Conservation (phyloP, 208 protist species). For the Chromosphaera perkinsii region DNA sequence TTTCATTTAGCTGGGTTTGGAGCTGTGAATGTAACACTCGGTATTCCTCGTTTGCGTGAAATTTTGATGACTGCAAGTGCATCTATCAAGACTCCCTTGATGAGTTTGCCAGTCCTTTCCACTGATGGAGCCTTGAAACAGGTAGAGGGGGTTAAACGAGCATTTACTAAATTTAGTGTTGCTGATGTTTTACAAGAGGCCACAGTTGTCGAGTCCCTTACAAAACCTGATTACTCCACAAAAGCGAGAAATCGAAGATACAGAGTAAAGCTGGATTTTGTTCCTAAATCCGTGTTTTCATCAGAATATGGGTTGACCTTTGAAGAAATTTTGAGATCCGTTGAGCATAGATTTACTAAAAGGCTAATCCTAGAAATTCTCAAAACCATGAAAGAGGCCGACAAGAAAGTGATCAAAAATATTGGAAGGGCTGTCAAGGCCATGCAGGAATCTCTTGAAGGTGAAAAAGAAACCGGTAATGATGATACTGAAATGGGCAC, state of each 20-base stretch:
- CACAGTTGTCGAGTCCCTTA: too few species aligned
- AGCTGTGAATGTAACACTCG: constrained; percentile 97
- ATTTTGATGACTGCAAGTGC: constrained; percentile 90
- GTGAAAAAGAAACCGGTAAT: background rate
- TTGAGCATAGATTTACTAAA: too few species aligned
- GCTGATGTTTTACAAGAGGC: too few species aligned
- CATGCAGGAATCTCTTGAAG: background rate
- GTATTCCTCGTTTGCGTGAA: constrained; percentile 96
- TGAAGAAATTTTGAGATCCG: too few species aligned
- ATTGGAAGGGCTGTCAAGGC: background rate
- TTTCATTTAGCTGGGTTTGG: constrained; percentile 98
- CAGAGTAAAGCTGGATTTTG: too few species aligned
- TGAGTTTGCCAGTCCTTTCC: constrained; percentile 52
- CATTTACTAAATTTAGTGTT: too few species aligned
- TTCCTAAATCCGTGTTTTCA: too few species aligned
- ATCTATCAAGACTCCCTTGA: constrained; percentile 69
- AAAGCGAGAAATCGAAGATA: too few species aligned
- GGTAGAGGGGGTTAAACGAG: too few species aligned
- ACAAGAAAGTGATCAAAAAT: background rate
- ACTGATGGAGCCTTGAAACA: constrained; percentile 13
- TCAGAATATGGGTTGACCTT: too few species aligned
- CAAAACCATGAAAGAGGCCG: background rate
- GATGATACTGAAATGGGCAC: constrained; percentile 12
- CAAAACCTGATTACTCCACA: too few species aligned
- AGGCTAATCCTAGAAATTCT: too few species aligned